phyloP scores from a whole-genome alignment of 2,329 filamentous ascomycete species.

The Pseudogymnoascus sp. region DNA sequence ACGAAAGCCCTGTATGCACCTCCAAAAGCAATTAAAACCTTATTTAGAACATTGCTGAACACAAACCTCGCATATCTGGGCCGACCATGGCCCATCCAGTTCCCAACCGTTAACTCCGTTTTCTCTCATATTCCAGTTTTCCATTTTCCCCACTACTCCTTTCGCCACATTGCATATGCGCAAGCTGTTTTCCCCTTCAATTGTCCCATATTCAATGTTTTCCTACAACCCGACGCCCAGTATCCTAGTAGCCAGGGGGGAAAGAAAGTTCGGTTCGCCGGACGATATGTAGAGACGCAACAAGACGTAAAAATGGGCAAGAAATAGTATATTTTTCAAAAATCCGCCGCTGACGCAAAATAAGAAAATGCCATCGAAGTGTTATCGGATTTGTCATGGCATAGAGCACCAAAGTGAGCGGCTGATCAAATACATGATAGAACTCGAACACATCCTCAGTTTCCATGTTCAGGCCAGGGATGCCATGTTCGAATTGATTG shows the following conservation, averaged over 20 bases:
- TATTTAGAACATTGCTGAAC: background rate
- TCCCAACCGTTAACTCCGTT: background rate
- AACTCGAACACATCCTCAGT: background rate
- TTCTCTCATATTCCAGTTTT: background rate
- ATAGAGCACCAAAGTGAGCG: background rate
- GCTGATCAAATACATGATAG: conserved; percentile 1
- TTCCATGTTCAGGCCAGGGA: background rate
- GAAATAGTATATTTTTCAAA: conserved; percentile 5
- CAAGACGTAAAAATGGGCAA: conserved; percentile 4
- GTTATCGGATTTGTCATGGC: background rate
- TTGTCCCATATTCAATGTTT: background rate
- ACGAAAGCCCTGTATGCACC: background rate
- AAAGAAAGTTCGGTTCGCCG: background rate
- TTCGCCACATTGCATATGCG: background rate
- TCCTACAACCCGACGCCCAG: background rate
- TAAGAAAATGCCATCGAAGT: background rate
- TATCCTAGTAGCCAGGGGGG: background rate
- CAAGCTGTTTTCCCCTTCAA: background rate
- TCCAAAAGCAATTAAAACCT: background rate
- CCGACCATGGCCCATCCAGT: background rate
- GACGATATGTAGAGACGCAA: conserved; percentile 1
- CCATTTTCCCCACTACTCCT: background rate
- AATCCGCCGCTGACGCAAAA: background rate
- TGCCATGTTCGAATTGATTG: background rate
- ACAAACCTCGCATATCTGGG: background rate